A percentile compares a stretch with the other conserved stretches of the same genome.
These are phyloP conservation scores for Russula abietina DNA, from an alignment of 768 basidiomycete species.

Conservation along the genomic window DNA sequence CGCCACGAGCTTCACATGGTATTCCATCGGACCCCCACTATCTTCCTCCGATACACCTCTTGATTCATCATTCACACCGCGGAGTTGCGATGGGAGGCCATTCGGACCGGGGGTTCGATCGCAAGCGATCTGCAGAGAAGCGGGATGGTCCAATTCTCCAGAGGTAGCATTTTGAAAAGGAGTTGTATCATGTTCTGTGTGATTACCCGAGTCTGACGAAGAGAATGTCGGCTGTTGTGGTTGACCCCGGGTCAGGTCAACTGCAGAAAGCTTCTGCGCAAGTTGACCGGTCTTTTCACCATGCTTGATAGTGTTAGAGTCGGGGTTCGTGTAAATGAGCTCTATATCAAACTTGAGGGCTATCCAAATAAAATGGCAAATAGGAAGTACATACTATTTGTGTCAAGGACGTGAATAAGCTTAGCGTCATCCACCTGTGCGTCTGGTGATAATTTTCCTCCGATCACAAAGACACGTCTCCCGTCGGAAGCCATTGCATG, in stretches of 20 bases:
- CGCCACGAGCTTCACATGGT: constrained; percentile 61
- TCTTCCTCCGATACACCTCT: constrained; percentile 42
- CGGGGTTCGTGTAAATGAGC: constrained; percentile 75
- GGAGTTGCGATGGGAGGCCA: constrained; percentile 33
- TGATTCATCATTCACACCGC: constrained; percentile 25
- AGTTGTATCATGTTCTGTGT: too few relatives aligned
- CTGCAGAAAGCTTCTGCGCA: constrained; percentile 45
- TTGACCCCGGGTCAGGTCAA: constrained; percentile 13
- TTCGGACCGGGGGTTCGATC: constrained; percentile 32
- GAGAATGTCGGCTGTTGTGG: constrained; percentile 33
- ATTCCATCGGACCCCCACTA: constrained; percentile 48
- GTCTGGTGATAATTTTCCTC: constrained; percentile 71
- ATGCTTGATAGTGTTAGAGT: constrained; percentile 45
- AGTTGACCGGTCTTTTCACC: constrained; percentile 28
- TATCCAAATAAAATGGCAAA: not conserved
- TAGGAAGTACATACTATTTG: constrained; percentile 59
- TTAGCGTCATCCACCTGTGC: constrained; percentile 69
- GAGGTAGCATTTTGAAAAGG: constrained; percentile 30
- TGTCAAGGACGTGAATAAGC: constrained; percentile 85
- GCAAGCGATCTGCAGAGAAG: too few relatives aligned
- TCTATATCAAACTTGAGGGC: constrained; percentile 38
- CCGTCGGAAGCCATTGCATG: constrained; percentile 99
- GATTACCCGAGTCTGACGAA: constrained; percentile 24
- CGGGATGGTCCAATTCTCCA: constrained; percentile 22
- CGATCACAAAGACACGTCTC: constrained; percentile 93